Percentiles rank a stretch among this genome's conserved stretches.
Evolutionary conservation across 176 grass and related monocot species (phyloP).

Genomic region (Urochloa ruziziensis): DNA sequence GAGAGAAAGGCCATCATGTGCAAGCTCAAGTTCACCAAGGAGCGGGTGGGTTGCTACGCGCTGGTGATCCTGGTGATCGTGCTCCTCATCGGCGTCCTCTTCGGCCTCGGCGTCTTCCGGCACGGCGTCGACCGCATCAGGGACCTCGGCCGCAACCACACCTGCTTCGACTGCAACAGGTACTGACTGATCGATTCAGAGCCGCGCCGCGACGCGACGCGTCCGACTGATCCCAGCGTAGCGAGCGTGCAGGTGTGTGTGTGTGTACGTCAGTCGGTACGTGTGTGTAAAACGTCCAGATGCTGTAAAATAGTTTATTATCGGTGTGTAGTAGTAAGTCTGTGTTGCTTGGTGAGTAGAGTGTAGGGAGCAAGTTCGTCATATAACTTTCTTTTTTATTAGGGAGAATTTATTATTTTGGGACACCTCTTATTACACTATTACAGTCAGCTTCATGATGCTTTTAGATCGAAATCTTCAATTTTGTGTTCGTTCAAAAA

Average conservation of each 20-base stretch:
- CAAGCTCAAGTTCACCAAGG: slow-evolving; percentile 30
- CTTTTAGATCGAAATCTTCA: not conserved
- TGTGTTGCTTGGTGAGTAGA: not conserved
- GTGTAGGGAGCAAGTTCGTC: not conserved
- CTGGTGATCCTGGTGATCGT: slow-evolving; percentile 30
- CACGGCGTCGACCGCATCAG: slow-evolving; percentile 36
- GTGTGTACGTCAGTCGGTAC: no score
- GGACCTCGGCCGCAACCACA: slow-evolving; percentile 47
- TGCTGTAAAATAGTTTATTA: not conserved
- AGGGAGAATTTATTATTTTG: not conserved
- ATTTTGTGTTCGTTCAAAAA: no score
- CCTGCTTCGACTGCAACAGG: slow-evolving; percentile 51
- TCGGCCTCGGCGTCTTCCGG: slow-evolving; percentile 61
- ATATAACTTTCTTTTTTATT: not conserved
- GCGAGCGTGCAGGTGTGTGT: no score
- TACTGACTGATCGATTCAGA: not conserved
- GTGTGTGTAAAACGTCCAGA: no score
- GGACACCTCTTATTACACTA: no score
- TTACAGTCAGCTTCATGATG: not conserved
- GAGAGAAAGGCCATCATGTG: slow-evolving; percentile 3
- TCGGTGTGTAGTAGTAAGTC: no score
- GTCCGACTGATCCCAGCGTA: no score
- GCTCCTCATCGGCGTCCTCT: slow-evolving; percentile 56
- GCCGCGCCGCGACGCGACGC: not conserved
- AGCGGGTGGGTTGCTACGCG: slow-evolving; percentile 38